Base-by-base conservation (phyloP, 306 rosid species). In the Cucumis melo region DNA sequence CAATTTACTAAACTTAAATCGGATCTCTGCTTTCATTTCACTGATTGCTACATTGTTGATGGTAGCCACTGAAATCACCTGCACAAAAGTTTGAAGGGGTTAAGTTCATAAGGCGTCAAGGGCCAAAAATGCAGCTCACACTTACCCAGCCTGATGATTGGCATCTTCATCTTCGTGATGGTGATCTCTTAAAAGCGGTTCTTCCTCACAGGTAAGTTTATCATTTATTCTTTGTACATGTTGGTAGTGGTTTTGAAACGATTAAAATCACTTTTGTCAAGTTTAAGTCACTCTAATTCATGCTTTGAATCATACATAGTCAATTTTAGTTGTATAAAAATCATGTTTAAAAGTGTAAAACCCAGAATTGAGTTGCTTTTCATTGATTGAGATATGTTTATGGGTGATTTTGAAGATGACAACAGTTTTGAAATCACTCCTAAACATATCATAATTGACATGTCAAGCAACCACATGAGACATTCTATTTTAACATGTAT, bases 111-210 rank as follows among this genome's bases (percentile, higher is more conserved):
- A 63, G 57, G 56, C 42, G 53, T 77, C 81, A 55, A 73, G 78
- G 82, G 81, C 78, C 80, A 11, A 88, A 72, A 84, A 92, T 92
- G 97, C 89, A 92, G 87, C 90, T 92, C 68, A 88, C 87, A 48
- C 79, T 92, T 46, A 85, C 96, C 21, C 88, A 87, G 70, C 97
- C 97, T 65, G 97, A 92, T 85, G 96, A 92, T 80, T 92, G 97
- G 96, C 97, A 92, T 81, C 93, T 90, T 77, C 97, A 92, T 80
- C 97, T 92, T 80, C 96, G 93, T 59, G 96, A 92, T 61, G 93
- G 96, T 15, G 86, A 86, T 34, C 88, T 92, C 77, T 93, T 92
- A 70, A 71, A 90, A 85, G 93, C 87, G 73, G 96, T 92, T 50
- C 82, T 87, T 57, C 86, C 89, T 79, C 88, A 87, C 87, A 90